Conservation (phyloP, 805 yeast genomes). For the Ogataea pignaliae region DNA sequence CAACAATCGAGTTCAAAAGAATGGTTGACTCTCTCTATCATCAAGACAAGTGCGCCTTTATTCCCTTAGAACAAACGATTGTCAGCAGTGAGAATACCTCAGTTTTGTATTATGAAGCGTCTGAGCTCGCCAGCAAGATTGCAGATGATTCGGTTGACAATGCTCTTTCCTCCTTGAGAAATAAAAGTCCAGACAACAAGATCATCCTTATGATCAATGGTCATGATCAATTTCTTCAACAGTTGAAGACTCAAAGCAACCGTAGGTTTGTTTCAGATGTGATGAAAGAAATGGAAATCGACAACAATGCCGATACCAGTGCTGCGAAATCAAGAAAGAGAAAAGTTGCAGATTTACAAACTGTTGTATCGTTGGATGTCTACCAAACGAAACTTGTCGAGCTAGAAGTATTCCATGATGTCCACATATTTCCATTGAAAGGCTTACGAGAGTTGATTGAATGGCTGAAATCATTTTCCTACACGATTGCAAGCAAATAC, state of each 20-base stretch:
- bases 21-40: conserved; percentile 46
- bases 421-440: conserved; percentile 48
- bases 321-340: conserved; percentile 8
- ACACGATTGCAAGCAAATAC: conserved; percentile 47
- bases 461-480: conserved; percentile 55
- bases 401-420: conserved; percentile 42
- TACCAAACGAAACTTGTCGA: conserved; percentile 38
- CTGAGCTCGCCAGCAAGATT: conserved; percentile 36
- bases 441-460: conserved; percentile 41
- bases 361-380: conserved; percentile 22
- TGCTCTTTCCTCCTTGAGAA: conserved; percentile 19
- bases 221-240: conserved; percentile 41
- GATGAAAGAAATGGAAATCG: conserved; percentile 12
- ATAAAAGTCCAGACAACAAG: conserved; percentile 23
- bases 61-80: conserved; percentile 41
- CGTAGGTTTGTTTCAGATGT: conserved; percentile 35
- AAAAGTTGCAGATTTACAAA: neutral
- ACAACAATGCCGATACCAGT: conserved; percentile 1
- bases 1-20: conserved; percentile 51
- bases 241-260: conserved; percentile 42
- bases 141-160: conserved; percentile 22
- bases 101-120: conserved; percentile 44
- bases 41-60: conserved; percentile 43
- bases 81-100: conserved; percentile 40
- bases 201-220: conserved; percentile 46